These are phyloP conservation scores for Exsudoporus frostii DNA, from an alignment of 768 basidiomycete genomes.

Conservation along the genomic window DNA sequence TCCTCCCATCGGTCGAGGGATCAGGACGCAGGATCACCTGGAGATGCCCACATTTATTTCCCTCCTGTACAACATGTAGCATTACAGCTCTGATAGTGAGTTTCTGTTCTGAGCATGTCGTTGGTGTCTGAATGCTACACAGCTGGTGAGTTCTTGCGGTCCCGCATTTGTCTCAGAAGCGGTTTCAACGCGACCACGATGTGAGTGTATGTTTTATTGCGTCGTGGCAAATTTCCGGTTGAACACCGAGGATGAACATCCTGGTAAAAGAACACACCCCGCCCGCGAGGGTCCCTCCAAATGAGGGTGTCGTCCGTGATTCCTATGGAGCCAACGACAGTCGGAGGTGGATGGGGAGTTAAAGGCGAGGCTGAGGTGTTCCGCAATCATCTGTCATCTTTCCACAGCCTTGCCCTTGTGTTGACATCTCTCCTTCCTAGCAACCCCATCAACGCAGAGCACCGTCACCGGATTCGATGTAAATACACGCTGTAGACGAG, in stretches of 20 bases:
- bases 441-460: neutral
- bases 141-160: neutral
- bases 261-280: conserved; percentile 89
- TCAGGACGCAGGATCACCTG: conserved; percentile 92
- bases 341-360: conserved; percentile 72
- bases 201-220: conserved; percentile 29
- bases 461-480: neutral
- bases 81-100: conserved; percentile 7
- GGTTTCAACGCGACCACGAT: neutral
- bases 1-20: conserved; percentile 88
- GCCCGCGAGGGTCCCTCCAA: conserved; percentile 37
- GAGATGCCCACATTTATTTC: conserved; percentile 52
- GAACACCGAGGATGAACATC: conserved; percentile 69
- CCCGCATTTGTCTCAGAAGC: neutral
- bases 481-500: neutral
- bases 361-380: conserved; percentile 87
- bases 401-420: neutral
- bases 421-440: conserved; percentile 8
- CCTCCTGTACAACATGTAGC: conserved; percentile 5
- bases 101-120: neutral
- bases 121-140: neutral
- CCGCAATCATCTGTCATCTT: neutral
- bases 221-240: conserved; percentile 13
- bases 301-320: conserved; percentile 29
- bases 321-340: conserved; percentile 34